Evolutionary conservation across 2,329 filamentous ascomycete genomes (phyloP), one percentile per base, ranked within the genome.

Genomic region (Zasmidium angulare): DNA sequence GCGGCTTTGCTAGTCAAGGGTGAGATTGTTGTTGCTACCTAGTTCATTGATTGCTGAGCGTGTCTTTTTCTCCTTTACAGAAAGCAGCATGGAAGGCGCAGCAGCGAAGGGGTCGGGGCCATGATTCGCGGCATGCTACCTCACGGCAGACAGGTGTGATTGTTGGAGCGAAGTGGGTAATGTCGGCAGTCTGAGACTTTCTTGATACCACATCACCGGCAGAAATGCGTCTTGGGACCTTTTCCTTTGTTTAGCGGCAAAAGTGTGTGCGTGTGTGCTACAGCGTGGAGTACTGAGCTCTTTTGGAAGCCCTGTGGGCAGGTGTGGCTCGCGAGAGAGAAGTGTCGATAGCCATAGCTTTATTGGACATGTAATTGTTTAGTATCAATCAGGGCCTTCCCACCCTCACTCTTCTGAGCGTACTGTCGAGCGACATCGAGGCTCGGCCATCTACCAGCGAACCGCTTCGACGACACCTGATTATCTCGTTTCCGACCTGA

Each of bases 1-100:
- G 60, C 21, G 60, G 51, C 48, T 56, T 56, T 52, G 53, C 60
- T 29, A 59, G 56, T 46, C 60, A 62, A 59, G 53, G 56, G 26
- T 59, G 53, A 47, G n/a, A 24, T 48, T 49, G n/a, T 19, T 49
- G 24, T 40, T n/a, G 47, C n/a, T n/a, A 7, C 17, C 46, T 17
- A n/a, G 14, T 36, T 36, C 23, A 24, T 48, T 19, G 20, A 24
- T 40, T 47, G 53, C 46, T 55, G 53, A 48, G 36, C 23, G 19
- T 36, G 43, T 29, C 21, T 46, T 21, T 48, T 31, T 55, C 22
- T 26, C 21, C 47, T 43, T 49, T n/a, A 40, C 29, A 40, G 50
- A 36, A 21, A 48, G 20, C n/a, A 19, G 23, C 46, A 55, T 20
- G 24, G 19, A 40, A 24, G 53, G 43, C 40, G 46, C 14, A 55